Percentiles rank a stretch among this genome's conserved stretches.
Evolutionary conservation across 768 basidiomycete genomes (phyloP).

Genomic region (Tricholoma sp.): DNA sequence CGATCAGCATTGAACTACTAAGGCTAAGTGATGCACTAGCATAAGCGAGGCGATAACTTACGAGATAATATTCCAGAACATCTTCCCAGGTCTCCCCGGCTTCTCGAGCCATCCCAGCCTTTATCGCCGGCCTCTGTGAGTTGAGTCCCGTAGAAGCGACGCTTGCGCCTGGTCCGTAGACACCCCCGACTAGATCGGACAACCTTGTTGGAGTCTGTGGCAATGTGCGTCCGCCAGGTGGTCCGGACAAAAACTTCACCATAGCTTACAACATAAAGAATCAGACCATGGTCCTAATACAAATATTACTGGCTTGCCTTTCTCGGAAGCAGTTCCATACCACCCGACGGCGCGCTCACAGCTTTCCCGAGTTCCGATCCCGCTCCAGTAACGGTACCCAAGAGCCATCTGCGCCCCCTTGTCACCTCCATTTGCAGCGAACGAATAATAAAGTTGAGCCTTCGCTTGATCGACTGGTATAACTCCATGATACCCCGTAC

Average conservation of each 20-base stretch:
- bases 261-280: slow-evolving; percentile 49
- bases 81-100: slow-evolving; percentile 95
- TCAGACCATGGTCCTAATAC: not conserved
- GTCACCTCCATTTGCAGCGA: slow-evolving; percentile 84
- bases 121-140: slow-evolving; percentile 67
- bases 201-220: slow-evolving; percentile 77
- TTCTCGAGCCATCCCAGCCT: slow-evolving; percentile 75
- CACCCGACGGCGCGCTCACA: slow-evolving; percentile 80
- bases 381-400: slow-evolving; percentile 93
- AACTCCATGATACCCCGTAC: slow-evolving; percentile 72
- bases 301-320: slow-evolving; percentile 41
- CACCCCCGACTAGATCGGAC: slow-evolving; percentile 87
- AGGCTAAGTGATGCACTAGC: not conserved
- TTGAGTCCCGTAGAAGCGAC: slow-evolving; percentile 85
- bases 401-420: slow-evolving; percentile 89
- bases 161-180: slow-evolving; percentile 93
- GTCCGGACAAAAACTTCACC: slow-evolving; percentile 73
- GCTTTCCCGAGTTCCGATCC: slow-evolving; percentile 85
- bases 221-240: slow-evolving; percentile 85
- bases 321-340: slow-evolving; percentile 88
- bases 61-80: slow-evolving; percentile 87
- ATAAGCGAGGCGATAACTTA: slow-evolving; percentile 25
- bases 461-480: slow-evolving; percentile 67
- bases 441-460: slow-evolving; percentile 91
- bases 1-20: slow-evolving; percentile 90